Conservation (phyloP, 2,329 filamentous ascomycete genomes). For the Aspergillus bombycis region DNA sequence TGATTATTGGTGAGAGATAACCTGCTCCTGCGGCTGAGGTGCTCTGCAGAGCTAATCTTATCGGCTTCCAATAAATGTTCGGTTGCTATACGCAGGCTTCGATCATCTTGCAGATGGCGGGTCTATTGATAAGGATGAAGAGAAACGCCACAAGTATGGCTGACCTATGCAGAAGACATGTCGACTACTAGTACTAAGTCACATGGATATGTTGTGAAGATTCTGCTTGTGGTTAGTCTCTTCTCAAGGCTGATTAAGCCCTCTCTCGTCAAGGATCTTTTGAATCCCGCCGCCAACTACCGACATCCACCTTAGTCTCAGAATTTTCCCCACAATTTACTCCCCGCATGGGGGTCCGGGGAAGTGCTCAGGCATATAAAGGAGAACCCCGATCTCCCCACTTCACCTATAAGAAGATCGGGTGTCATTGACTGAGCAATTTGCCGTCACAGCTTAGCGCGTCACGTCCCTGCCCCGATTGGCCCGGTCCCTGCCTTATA, state of each 20-base stretch:
- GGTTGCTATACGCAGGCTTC: neutral
- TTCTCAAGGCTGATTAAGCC: neutral
- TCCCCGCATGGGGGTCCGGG: neutral
- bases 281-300: neutral
- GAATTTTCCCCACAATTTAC: neutral
- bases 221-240: neutral
- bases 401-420: neutral
- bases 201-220: too few relatives aligned
- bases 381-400: neutral
- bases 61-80: neutral
- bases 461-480: neutral
- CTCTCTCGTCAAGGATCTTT: neutral
- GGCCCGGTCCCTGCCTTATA: neutral
- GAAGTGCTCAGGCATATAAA: neutral
- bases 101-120: neutral
- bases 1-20: conserved; percentile 2
- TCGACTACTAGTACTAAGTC: too few relatives aligned
- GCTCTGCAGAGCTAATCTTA: neutral
- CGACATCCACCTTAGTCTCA: neutral
- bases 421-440: neutral
- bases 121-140: neutral
- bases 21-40: neutral
- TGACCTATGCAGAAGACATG: neutral
- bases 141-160: too few relatives aligned
- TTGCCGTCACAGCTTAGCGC: neutral